A percentile compares a stretch with the other conserved stretches of the same genome.
Conservation (phyloP, 306 rosid genomes). For the Styphnolobium japonicum region DNA sequence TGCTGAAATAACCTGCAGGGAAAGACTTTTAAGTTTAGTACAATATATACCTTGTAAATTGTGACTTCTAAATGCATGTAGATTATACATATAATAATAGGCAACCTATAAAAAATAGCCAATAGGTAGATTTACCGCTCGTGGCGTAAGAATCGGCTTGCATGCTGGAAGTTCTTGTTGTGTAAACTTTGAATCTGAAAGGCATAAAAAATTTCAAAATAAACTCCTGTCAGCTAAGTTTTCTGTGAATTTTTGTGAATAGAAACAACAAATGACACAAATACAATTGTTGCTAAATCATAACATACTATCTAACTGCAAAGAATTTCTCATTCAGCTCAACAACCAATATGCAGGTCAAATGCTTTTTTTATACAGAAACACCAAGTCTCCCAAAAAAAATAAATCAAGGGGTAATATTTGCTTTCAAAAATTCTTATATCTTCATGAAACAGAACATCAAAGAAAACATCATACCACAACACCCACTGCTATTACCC, state of each 20-base stretch:
- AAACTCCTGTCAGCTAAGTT: slow-evolving; percentile 21
- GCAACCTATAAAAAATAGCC: slow-evolving; percentile 4
- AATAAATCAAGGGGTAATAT: not conserved
- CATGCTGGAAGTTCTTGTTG: slow-evolving; percentile 99
- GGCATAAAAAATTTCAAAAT: not conserved
- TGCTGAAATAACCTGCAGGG: slow-evolving; percentile 81
- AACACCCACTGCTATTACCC: not conserved
- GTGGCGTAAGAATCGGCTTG: slow-evolving; percentile 96
- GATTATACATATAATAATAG: not conserved
- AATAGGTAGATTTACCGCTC: slow-evolving; percentile 53
- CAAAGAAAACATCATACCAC: not conserved
- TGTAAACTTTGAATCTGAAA: slow-evolving; percentile 88
- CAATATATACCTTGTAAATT: not conserved
- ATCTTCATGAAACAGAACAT: not conserved
- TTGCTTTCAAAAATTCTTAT: not conserved
- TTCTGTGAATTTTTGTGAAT: not conserved
- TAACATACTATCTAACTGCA: slow-evolving; percentile 9
- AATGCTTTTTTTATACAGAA: not conserved
- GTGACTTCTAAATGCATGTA: not conserved
- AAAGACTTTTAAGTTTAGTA: not conserved
- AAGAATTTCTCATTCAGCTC: not conserved
- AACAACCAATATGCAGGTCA: not conserved
- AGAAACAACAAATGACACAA: slow-evolving; percentile 5
- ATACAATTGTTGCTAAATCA: not conserved
- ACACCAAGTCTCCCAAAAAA: not conserved